Evolutionary conservation across 441 rosid species (phyloP), one percentile per base, ranked within the genome.

Genomic region (Iberis amara): DNA sequence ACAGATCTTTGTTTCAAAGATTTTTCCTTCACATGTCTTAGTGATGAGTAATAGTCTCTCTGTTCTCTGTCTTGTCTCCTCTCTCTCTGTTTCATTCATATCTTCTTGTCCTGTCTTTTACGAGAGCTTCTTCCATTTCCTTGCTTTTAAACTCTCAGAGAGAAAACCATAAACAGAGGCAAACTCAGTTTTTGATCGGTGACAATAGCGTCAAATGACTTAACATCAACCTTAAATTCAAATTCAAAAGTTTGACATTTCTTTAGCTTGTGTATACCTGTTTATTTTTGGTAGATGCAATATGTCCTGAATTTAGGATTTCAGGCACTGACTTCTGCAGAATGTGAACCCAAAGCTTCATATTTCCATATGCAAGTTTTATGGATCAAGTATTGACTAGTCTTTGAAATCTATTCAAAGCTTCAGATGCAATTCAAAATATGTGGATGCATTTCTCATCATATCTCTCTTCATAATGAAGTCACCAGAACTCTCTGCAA

Each of bases 401-500:
- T 49, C 52, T 28, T 33, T 27, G 27, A 45, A 14, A 31, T 12
- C 55, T 11, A 27, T 39, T 12, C 45, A 46, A 10, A 53, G 39
- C 14, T 39, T 55, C 55, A 23, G n/a, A 23, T 18, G 12, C 4
- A n/a, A 28, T 45, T 12, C 8, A 26, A 14, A 39, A 48, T 36
- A 15, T 6, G 40, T 48, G 40, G 45, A 64, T 13, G 61, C 43
- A 46, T 62, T 62, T 39, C 28, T 48, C 55, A 64, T 33, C 10
- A 41, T 38, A 35, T 23, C 35, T 30, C 36, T 56, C 42, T 31
- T 26, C 4, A 26, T 6, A 26, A 23, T 44, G 56, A 40, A 42
- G 56, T 72, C 71, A 76, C 77, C 75, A 72, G 71, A 76, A 76
- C 13, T 76, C 75, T 48, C 64, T 60, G 64, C 79, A 75, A 21